Base-by-base conservation (phyloP, 2,329 filamentous ascomycete species). In the Trichothecium roseum region DNA sequence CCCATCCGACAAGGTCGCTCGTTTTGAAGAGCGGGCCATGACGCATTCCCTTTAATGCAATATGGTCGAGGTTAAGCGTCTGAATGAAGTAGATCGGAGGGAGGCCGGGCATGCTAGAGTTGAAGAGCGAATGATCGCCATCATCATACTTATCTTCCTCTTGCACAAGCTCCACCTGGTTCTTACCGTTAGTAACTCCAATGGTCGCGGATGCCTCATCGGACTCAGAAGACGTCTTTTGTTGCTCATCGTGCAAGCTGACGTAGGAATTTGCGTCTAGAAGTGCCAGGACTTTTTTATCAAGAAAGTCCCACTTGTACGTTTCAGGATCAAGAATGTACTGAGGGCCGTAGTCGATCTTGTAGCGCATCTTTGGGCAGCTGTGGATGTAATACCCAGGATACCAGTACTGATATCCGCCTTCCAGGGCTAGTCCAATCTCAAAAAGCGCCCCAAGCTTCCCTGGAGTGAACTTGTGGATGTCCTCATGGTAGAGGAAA, bases 311-410 rank as follows among this genome's bases (percentile, higher is more conserved):
- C 81, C 81, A 86, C 8, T 58, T 52, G 42, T 79, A 63, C 1
- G 68, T 69, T 41, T 78, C 72, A 0, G 81, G 80, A 43, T 88
- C 81, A 9, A 89, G 66, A 9, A 91, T 69, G 48, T 79, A 74
- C 50, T 86, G 81, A 2, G 83, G 84, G 9, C 68, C 65, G 53
- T 84, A 91, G 50, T 87, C 80, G 39, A 78, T 81, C 62, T 91
- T 91, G 63, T 91, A 91, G 46, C 69, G 68, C 84, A 91, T 89
- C 62, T 91, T 91, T 36, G 72, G 67, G 48, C 84, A 89, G 37
- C 63, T 76, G 53, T 88, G 83, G 40, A 91, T 89, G 48, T 89
- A 91, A 55, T 78, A 89, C 5, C 84, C 78, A 5, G 70, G 80
- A 57, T 89, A 91, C 71, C 85, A 91, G 66, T 75, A 86, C 30